Evolutionary conservation across 2,329 filamentous ascomycete genomes (phyloP), one percentile per base, ranked within the genome.

Genomic region (Mycocentrospora acerina): DNA sequence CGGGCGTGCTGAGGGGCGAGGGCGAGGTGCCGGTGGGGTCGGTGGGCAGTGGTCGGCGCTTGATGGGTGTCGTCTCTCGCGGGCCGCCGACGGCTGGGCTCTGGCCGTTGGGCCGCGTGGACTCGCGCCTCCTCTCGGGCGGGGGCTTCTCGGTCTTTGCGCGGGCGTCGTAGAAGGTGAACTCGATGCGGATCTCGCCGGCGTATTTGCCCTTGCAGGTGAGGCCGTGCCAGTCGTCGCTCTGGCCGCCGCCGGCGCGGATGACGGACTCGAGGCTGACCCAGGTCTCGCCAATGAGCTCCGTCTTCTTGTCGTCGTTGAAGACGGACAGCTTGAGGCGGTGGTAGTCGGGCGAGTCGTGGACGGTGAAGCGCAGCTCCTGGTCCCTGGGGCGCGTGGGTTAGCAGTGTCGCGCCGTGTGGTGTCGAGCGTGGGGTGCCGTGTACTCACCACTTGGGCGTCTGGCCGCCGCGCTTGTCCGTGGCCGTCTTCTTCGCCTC

Each of bases 231-330:
- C 93, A 98, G 38, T 88, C 75, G 68, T 98, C 93, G 61, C 80
- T 90, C 70, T 96, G 89, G n/a, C 93, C 90, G 32, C 93, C 93
- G 32, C 93, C 90, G 2, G 83, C 76, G 14, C 90, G 78, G 47
- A 98, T 80, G 55, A 98, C 86, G 53, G 82, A 79, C 53, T 83
- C 82, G 43, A 98, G 76, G 60, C 88, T 86, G 42, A 97, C 81
- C 85, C 88, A 96, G 6, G 88, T 83, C 69, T 98, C 93, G 51
- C 93, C 93, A 57, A 98, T 96, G 50, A 98, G 70, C 53, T 98
- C 93, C 0, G 91, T 97, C 73, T 86, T 94, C 74, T 96, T 97
- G 71, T 98, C 93, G 60, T 98, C 93, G 64, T 95, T 96, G 73
- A 98, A 98, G 5, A 97, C 81, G 3, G 91, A 96, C 12, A 97